A percentile compares a stretch with the other conserved stretches of the same genome.
These are phyloP conservation scores for Diplodia mutila DNA, from an alignment of 2,329 filamentous ascomycete genomes.

Conservation along the genomic window DNA sequence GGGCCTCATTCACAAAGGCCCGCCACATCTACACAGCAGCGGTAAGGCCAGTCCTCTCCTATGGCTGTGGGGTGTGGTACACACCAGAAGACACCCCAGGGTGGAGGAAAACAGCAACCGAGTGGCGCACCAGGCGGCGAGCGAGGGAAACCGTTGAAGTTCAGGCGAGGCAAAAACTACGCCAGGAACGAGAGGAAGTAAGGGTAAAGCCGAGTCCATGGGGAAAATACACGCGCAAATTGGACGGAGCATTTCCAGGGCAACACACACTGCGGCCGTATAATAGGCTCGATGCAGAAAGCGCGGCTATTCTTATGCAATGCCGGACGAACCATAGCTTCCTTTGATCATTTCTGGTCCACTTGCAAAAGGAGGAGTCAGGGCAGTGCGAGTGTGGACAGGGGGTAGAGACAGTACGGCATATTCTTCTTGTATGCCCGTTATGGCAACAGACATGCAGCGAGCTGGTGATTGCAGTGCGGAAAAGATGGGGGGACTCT, in stretches of 20 bases:
- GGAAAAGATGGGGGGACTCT: not conserved
- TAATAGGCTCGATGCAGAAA: not conserved
- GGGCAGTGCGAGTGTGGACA: too few species aligned
- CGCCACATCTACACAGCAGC: too few species aligned
- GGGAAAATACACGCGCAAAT: not conserved
- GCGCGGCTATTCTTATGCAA: not conserved
- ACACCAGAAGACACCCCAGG: too few species aligned
- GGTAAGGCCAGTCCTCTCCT: too few species aligned
- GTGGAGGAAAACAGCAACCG: too few species aligned
- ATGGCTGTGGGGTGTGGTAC: too few species aligned
- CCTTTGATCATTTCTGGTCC: slow-evolving; percentile 66
- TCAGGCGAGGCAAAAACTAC: not conserved
- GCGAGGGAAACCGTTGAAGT: not conserved
- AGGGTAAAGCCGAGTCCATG: not conserved
- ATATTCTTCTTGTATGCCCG: not conserved
- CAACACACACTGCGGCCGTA: not conserved
- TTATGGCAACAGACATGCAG: not conserved
- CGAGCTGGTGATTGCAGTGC: not conserved
- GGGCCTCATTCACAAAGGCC: too few species aligned
- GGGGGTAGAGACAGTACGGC: not conserved
- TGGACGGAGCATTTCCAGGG: not conserved
- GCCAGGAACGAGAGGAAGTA: not conserved
- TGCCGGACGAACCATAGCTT: not conserved
- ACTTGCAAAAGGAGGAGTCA: too few species aligned
- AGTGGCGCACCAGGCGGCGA: not conserved